Evolutionary conservation across 2,329 filamentous ascomycete species (phyloP).

Genomic region (Emergomyces orientalis): DNA sequence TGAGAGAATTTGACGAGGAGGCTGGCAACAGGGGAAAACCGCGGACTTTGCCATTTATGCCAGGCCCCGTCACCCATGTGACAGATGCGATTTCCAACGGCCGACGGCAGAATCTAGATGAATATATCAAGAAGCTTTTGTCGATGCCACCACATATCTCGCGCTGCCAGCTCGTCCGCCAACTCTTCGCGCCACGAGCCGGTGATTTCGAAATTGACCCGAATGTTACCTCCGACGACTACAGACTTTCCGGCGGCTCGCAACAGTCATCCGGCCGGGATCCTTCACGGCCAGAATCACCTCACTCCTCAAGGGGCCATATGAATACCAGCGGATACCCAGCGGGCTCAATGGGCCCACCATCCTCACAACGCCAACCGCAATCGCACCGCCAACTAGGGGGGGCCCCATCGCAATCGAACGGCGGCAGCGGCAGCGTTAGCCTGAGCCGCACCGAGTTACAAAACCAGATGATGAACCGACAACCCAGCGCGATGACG

Average conservation of each 20-base stretch:
- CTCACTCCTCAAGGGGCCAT: constrained; percentile 52
- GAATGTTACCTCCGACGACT: constrained; percentile 40
- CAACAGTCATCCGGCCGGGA: constrained; percentile 58
- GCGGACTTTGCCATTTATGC: constrained; percentile 90
- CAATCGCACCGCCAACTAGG: constrained; percentile 30
- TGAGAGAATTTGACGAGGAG: constrained; percentile 84
- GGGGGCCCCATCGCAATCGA: constrained; percentile 23
- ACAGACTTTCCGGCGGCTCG: constrained; percentile 62
- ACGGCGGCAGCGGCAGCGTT: constrained; percentile 14
- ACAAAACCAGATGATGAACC: constrained; percentile 35
- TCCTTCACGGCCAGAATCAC: constrained; percentile 50
- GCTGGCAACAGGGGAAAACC: constrained; percentile 77
- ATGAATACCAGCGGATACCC: constrained; percentile 42
- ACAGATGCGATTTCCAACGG: constrained; percentile 97
- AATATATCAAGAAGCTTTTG: constrained; percentile 88
- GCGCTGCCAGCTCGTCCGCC: constrained; percentile 70
- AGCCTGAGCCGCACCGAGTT: constrained; percentile 18
- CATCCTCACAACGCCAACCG: constrained; percentile 24
- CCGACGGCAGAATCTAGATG: constrained; percentile 81
- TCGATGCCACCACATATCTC: constrained; percentile 76
- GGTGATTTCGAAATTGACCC: constrained; percentile 90
- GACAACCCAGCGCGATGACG: constrained; percentile 46
- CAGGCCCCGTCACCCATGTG: constrained; percentile 91
- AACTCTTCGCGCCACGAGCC: constrained; percentile 81
- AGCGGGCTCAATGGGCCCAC: constrained; percentile 30